Conservation (phyloP, 345 rosid genomes). For the Boechera divaricarpa region DNA sequence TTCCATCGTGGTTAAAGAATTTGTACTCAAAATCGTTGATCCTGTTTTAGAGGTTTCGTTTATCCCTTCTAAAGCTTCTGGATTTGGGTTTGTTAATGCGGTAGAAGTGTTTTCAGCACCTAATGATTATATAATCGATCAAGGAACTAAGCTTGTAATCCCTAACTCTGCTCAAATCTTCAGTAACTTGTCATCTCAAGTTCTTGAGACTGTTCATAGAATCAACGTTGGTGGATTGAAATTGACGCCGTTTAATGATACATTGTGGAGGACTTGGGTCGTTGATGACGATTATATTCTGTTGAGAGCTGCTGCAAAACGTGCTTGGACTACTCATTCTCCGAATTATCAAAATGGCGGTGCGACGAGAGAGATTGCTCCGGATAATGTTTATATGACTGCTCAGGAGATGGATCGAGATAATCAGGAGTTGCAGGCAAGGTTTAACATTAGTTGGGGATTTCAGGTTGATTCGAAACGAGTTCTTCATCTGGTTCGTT, state of each 20-base stretch:
- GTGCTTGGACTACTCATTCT: conserved; percentile 50
- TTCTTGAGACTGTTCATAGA: conserved; percentile 79
- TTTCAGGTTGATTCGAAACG: conserved; percentile 62
- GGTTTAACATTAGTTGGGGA: conserved; percentile 80
- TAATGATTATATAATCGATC: conserved; percentile 60
- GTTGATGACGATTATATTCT: conserved; percentile 79
- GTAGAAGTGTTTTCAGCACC: conserved; percentile 88
- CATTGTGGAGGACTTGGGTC: conserved; percentile 93
- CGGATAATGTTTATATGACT: conserved; percentile 87
- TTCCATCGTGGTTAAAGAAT: conserved; percentile 56
- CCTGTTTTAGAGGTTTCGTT: conserved; percentile 57
- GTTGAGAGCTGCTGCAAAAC: conserved; percentile 70
- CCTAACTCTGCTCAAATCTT: conserved; percentile 53
- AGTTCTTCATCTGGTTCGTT: conserved; percentile 68
- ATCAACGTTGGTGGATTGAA: conserved; percentile 88
- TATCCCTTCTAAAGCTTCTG: conserved; percentile 48
- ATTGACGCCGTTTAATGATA: conserved; percentile 87
- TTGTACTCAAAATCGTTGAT: conserved; percentile 48
- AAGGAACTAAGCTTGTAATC: conserved; percentile 64
- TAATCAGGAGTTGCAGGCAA: conserved; percentile 48
- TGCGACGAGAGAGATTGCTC: conserved; percentile 71
- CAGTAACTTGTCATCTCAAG: conserved; percentile 61
- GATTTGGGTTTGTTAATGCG: conserved; percentile 75
- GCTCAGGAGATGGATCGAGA: conserved; percentile 88
- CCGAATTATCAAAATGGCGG: conserved; percentile 85